These are phyloP conservation scores for Neofusicoccum parvum DNA, from an alignment of 2,329 filamentous ascomycete genomes.

Conservation along the genomic window DNA sequence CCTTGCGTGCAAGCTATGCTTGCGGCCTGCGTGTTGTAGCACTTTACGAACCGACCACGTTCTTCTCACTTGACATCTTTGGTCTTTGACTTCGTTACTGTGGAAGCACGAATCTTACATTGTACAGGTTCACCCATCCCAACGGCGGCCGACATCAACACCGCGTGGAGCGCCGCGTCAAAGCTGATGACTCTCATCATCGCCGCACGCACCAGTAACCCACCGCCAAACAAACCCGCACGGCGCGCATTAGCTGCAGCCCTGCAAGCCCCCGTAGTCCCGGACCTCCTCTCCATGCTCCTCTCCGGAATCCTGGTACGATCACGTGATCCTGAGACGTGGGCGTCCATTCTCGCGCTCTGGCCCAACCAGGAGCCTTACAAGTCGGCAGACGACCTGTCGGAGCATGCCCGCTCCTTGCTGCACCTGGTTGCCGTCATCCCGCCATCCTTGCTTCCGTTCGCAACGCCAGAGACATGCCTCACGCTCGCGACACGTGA, in stretches of 20 bases:
- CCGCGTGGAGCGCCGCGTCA: slow-evolving; percentile 7
- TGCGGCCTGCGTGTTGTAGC: no score
- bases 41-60: no score
- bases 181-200: neutral
- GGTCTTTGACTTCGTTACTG: neutral
- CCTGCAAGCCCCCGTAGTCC: slow-evolving; percentile 26
- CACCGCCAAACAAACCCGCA: slow-evolving; percentile 28
- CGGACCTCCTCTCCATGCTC: slow-evolving; percentile 47
- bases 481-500: slow-evolving; percentile 42
- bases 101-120: neutral
- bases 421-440: slow-evolving; percentile 47
- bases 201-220: slow-evolving; percentile 32
- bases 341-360: slow-evolving; percentile 40
- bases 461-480: slow-evolving; percentile 38
- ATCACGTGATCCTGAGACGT: slow-evolving; percentile 32
- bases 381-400: slow-evolving; percentile 42
- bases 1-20: no score
- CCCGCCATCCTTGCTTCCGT: slow-evolving; percentile 37
- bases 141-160: slow-evolving; percentile 5
- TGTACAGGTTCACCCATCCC: slow-evolving; percentile 4
- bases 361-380: slow-evolving; percentile 46
- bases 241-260: neutral
- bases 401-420: slow-evolving; percentile 43
- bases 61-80: neutral
- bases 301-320: slow-evolving; percentile 43